Conservation (phyloP, 495 filamentous ascomycete species). For the Ascodesmis nigricans region DNA sequence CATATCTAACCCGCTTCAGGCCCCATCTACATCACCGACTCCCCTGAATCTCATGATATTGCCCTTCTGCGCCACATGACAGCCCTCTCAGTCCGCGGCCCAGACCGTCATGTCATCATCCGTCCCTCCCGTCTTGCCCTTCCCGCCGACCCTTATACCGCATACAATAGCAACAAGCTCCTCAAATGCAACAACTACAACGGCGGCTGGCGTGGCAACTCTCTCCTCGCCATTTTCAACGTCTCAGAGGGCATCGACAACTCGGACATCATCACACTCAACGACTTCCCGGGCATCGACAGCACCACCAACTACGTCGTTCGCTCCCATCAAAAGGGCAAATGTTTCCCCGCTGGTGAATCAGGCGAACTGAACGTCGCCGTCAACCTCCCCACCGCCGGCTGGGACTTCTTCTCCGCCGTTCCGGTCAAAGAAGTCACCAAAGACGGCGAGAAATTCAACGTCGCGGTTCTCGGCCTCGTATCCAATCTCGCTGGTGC, state of each 20-base stretch:
- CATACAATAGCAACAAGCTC: conserved; percentile 46
- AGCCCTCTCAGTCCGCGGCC: conserved; percentile 10
- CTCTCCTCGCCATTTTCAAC: conserved; percentile 58
- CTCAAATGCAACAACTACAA: conserved; percentile 52
- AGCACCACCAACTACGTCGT: conserved; percentile 39
- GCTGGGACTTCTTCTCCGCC: conserved; percentile 65
- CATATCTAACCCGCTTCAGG: conserved; percentile 20
- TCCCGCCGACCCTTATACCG: conserved; percentile 41
- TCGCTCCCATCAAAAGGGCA: conserved; percentile 45
- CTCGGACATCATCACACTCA: conserved; percentile 43
- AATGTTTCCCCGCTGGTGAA: conserved; percentile 32
- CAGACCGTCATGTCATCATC: conserved; percentile 7
- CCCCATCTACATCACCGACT: conserved; percentile 82
- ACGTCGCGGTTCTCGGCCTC: conserved; percentile 52
- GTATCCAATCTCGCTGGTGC: conserved; percentile 77
- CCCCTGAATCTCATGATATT: conserved; percentile 57
- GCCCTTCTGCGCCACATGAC: conserved; percentile 50
- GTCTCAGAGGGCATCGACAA: conserved; percentile 30
- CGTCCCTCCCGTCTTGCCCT: conserved; percentile 11
- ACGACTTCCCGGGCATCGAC: conserved; percentile 48
- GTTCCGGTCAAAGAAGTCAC: conserved; percentile 39
- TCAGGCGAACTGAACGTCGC: conserved; percentile 28
- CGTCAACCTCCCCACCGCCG: conserved; percentile 36
- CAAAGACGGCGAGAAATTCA: conserved; percentile 21
- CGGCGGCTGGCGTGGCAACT: conserved; percentile 5